Evolutionary conservation across 768 basidiomycete genomes (phyloP).

Genomic region (Tulasnella calospora): DNA sequence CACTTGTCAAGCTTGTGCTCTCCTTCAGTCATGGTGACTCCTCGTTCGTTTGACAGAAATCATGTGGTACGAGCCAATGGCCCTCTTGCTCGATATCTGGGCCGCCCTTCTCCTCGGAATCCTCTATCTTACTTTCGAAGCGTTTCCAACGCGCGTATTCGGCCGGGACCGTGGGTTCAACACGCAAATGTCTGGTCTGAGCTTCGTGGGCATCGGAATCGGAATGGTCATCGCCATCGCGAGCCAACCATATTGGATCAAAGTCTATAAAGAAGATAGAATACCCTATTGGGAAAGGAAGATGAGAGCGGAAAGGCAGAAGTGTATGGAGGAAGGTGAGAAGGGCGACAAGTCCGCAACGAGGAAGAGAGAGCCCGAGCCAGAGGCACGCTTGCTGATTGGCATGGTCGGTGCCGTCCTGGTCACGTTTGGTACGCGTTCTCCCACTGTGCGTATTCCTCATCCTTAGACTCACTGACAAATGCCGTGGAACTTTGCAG

Average conservation of each 20-base stretch:
- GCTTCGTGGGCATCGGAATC: slow-evolving; percentile 50
- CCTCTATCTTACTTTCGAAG: too few relatives aligned
- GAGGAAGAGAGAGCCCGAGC: slow-evolving; percentile 44
- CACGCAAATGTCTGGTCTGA: background rate
- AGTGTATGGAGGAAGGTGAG: background rate
- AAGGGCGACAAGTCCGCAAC: slow-evolving; percentile 2
- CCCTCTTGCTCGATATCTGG: too few relatives aligned
- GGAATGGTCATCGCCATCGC: slow-evolving; percentile 43
- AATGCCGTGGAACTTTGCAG: slow-evolving; percentile 28
- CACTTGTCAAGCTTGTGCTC: slow-evolving; percentile 27
- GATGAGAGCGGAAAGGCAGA: too few relatives aligned
- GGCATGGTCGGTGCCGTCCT: slow-evolving; percentile 64
- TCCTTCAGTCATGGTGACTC: background rate
- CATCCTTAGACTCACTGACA: background rate
- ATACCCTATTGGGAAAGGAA: slow-evolving; percentile 14
- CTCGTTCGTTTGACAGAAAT: slow-evolving; percentile 45
- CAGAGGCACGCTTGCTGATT: slow-evolving; percentile 61
- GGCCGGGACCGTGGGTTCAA: too few relatives aligned
- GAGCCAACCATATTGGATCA: slow-evolving; percentile 38
- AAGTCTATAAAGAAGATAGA: slow-evolving; percentile 6
- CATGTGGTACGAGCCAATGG: slow-evolving; percentile 32
- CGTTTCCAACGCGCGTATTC: too few relatives aligned
- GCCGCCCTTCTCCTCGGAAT: too few relatives aligned
- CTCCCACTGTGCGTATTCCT: slow-evolving; percentile 8
- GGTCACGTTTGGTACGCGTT: slow-evolving; percentile 51